Evolutionary conservation across 805 yeast genomes (phyloP).

Genomic region (Saccharomyces jurei): DNA sequence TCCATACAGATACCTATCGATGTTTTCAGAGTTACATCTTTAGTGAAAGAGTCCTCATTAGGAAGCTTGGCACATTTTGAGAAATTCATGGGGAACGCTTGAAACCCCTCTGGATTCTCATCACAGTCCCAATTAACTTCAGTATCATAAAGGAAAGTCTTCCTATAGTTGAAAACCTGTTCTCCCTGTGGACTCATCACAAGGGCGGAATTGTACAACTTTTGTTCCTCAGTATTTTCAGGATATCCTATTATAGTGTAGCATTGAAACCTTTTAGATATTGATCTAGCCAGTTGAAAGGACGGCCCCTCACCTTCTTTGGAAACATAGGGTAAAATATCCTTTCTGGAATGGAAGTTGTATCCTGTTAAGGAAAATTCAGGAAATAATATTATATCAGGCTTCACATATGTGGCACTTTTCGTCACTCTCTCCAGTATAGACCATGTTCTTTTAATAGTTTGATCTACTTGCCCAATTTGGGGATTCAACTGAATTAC

Average conservation of each 20-base stretch:
- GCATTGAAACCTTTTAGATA: constrained; percentile 46
- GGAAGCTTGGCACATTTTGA: constrained; percentile 6
- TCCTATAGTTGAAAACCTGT: constrained; percentile 59
- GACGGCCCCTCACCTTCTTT: constrained; percentile 38
- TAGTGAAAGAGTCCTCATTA: constrained; percentile 6
- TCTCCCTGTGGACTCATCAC: constrained; percentile 54
- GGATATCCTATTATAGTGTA: constrained; percentile 80
- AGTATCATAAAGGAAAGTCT: constrained; percentile 66
- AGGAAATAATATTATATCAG: constrained; percentile 72
- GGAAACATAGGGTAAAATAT: constrained; percentile 51
- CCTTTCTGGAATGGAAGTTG: constrained; percentile 43
- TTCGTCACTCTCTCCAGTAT: constrained; percentile 25
- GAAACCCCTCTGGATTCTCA: constrained; percentile 59
- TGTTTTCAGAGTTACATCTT: constrained; percentile 32
- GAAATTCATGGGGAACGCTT: constrained; percentile 38
- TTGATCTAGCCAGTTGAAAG: constrained; percentile 46
- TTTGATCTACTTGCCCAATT: constrained; percentile 51
- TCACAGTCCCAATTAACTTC: constrained; percentile 75
- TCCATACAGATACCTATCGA: constrained; percentile 92
- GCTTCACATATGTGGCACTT: constrained; percentile 17
- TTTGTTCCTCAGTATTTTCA: constrained; percentile 33
- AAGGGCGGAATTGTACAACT: constrained; percentile 63
- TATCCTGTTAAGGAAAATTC: constrained; percentile 84
- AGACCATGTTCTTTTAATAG: constrained; percentile 39
- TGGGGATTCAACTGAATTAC: constrained; percentile 60